Percentiles rank a stretch among this genome's conserved stretches.
Evolutionary conservation across 2,329 filamentous ascomycete species (phyloP).

Genomic region (Stemphylium lycopersici): DNA sequence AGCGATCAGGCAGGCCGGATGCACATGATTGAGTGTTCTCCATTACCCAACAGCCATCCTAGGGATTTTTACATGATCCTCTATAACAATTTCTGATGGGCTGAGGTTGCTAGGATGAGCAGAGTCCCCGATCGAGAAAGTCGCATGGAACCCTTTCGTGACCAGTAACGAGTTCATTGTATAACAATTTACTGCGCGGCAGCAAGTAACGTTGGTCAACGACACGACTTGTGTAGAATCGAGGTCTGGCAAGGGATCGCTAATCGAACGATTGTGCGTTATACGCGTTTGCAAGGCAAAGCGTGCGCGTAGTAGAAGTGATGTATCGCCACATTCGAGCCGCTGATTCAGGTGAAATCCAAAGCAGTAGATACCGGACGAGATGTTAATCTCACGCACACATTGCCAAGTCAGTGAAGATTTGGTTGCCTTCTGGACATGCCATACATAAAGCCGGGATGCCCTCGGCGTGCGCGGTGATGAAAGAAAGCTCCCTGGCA

Average conservation of each 20-base stretch:
- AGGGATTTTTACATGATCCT: background rate
- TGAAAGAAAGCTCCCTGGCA: conserved; percentile 21
- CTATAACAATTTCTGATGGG: background rate
- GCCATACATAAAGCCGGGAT: conserved; percentile 41
- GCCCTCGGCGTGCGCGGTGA: conserved; percentile 47
- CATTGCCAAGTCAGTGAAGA: conserved; percentile 53
- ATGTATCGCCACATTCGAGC: conserved; percentile 59
- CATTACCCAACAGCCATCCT: background rate
- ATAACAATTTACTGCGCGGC: no score
- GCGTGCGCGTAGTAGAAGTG: background rate
- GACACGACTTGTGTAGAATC: background rate
- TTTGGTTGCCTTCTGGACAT: conserved; percentile 41
- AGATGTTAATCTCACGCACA: conserved; percentile 53
- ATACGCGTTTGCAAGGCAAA: background rate
- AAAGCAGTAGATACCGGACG: conserved; percentile 61
- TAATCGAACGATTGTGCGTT: background rate
- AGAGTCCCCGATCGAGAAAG: no score
- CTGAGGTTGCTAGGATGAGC: background rate
- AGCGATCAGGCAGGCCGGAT: conserved; percentile 13
- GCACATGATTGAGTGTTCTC: background rate
- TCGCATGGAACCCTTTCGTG: no score
- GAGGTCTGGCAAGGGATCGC: background rate
- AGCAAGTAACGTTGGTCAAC: no score
- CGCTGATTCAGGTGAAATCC: conserved; percentile 57
- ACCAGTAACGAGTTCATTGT: no score